phyloP scores from a whole-genome alignment of 805 yeast species.

The Scheffersomyces ergatensis region DNA sequence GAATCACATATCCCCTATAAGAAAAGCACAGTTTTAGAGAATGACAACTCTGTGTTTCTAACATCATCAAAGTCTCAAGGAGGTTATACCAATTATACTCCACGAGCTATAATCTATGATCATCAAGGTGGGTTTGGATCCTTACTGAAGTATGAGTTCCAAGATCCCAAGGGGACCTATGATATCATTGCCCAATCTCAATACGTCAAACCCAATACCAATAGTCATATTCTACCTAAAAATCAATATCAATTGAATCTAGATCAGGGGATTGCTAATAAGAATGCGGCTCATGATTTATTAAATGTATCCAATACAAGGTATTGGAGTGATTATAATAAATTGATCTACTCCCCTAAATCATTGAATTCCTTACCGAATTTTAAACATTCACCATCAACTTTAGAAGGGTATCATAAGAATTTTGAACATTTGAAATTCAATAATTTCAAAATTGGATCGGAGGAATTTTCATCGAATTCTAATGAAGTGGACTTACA shows the following conservation, averaged over 20 bases:
- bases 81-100: conserved; percentile 56
- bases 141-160: conserved; percentile 53
- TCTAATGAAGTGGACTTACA: conserved; percentile 23
- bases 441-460: conserved; percentile 53
- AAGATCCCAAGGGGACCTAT: conserved; percentile 9
- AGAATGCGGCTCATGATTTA: conserved; percentile 9
- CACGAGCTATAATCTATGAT: conserved; percentile 83
- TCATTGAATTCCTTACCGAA: conserved; percentile 51
- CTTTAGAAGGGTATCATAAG: conserved; percentile 15
- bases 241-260: conserved; percentile 64
- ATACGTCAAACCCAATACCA: background rate
- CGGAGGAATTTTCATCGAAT: conserved; percentile 49
- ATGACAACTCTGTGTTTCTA: conserved; percentile 41
- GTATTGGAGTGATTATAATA: conserved; percentile 81
- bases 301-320: conserved; percentile 42
- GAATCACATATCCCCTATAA: conserved; percentile 62
- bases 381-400: conserved; percentile 49
- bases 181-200: background rate
- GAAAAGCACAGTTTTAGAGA: conserved; percentile 45
- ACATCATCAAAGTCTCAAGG: conserved; percentile 17
- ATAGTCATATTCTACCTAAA: conserved; percentile 29
- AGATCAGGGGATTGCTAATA: conserved; percentile 43
- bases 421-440: conserved; percentile 40
- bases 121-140: conserved; percentile 74
- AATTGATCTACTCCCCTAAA: conserved; percentile 63